A percentile compares a stretch with the other conserved stretches of the same genome.
Evolutionary conservation across 768 basidiomycete genomes (phyloP).

Genomic region (Ramaria rubella): DNA sequence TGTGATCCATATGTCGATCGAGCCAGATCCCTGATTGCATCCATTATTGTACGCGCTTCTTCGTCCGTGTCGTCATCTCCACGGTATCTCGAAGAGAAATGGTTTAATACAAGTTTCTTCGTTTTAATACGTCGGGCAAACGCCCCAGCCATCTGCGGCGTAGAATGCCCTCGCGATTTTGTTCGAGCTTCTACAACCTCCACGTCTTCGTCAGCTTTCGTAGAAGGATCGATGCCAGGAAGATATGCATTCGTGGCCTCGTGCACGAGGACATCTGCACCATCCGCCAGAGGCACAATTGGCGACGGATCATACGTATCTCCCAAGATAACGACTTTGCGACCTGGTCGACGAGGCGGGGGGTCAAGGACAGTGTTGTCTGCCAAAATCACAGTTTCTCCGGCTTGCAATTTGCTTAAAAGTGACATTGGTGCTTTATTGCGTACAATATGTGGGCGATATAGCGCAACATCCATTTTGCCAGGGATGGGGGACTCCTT

Average conservation of each 20-base stretch:
- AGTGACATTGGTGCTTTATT: conserved; percentile 63
- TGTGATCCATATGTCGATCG: conserved; percentile 40
- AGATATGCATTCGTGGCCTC: conserved; percentile 28
- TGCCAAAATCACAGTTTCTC: conserved; percentile 52
- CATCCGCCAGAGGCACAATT: conserved; percentile 10
- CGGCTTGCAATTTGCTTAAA: conserved; percentile 60
- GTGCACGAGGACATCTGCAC: conserved; percentile 23
- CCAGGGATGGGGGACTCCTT: conserved; percentile 65
- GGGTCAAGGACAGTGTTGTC: conserved; percentile 71
- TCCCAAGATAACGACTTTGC: conserved; percentile 22
- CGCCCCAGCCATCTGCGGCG: conserved; percentile 23
- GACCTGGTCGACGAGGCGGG: conserved; percentile 45
- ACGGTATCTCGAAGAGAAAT: conserved; percentile 47
- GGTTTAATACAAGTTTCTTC: conserved; percentile 22
- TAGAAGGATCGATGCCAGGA: conserved; percentile 17
- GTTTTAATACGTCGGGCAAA: conserved; percentile 20
- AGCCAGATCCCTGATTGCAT: conserved; percentile 53
- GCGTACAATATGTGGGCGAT: conserved; percentile 61
- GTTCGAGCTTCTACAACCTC: conserved; percentile 16
- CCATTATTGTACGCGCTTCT: conserved; percentile 51
- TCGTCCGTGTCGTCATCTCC: conserved; percentile 52
- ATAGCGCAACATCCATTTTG: conserved; percentile 64
- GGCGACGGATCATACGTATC: conserved; percentile 25
- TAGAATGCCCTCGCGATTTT: conserved; percentile 24
- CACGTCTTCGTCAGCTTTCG: conserved; percentile 10